Conservation (phyloP, 2,329 filamentous ascomycete genomes). For the Diaporthe sp. region DNA sequence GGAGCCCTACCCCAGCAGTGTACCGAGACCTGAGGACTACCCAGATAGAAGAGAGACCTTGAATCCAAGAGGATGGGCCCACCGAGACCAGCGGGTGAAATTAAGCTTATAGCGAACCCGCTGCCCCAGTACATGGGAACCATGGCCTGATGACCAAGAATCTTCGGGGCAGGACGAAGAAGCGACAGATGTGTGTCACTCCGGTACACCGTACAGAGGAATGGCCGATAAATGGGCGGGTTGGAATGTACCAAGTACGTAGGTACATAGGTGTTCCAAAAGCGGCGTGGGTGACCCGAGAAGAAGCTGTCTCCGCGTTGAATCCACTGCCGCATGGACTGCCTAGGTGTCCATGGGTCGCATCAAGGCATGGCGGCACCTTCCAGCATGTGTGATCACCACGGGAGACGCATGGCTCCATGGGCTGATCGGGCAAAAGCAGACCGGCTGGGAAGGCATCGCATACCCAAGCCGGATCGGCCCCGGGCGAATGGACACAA, state of each 20-base stretch:
- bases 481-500: neutral
- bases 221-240: neutral
- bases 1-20: neutral
- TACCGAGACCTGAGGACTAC: slow-evolving; percentile 7
- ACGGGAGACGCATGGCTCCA: neutral
- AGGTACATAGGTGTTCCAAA: neutral
- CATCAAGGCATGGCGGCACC: neutral
- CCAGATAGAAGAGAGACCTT: neutral
- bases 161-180: neutral
- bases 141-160: neutral
- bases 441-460: neutral
- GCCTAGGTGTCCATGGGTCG: neutral
- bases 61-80: slow-evolving; percentile 11
- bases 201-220: slow-evolving; percentile 2
- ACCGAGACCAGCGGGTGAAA: slow-evolving; percentile 21
- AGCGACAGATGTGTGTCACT: neutral
- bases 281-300: neutral
- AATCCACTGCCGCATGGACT: slow-evolving; percentile 19
- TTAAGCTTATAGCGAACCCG: slow-evolving; percentile 14
- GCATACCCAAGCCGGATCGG: neutral
- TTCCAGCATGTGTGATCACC: slow-evolving; percentile 12
- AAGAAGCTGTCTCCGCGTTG: slow-evolving; percentile 15
- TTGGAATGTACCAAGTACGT: slow-evolving; percentile 15
- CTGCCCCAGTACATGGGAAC: slow-evolving; percentile 25
- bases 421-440: neutral